Evolutionary conservation across 495 filamentous ascomycete genomes (phyloP), one percentile per base, ranked within the genome.

Genomic region (Penicillium salamii): DNA sequence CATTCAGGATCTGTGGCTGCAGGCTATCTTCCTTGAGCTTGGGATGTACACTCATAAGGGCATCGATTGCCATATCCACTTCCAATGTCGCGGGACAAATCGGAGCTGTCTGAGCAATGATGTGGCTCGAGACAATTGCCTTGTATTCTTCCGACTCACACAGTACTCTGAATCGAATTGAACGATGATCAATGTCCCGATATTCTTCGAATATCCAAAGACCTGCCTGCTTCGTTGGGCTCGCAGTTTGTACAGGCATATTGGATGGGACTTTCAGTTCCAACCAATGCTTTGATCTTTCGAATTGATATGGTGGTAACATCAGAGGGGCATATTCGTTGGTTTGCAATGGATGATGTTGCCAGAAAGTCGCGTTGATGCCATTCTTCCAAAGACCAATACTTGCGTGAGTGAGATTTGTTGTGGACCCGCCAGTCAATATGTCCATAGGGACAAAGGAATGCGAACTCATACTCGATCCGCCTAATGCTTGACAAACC

Each of bases 291-390:
- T 52, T 29, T 0, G 64, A 51, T 50, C 71, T 71, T 24, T 78
- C 75, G 35, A 81, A 83, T 47, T 79, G 73, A 39, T 80, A 81
- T 3, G 78, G 71, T 11, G 79, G 79, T 0, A 83, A 66, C 1
- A 63, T 42, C n/a, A 79, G 3, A 5, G 26, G 34, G 3, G 44
- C 14, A 47, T 75, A 76, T 3, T 69, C 49, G 13, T 48, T 34
- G 2, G 50, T 74, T 56, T 78, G 77, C 0, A 36, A 44, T 0
- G 14, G 31, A 48, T 78, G 71, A 33, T 74, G 69, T 0, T 62
- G 49, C 80, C 79, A 84, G 64, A 74, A 78, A 13, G 49, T 21
- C 1, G 63, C 61, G 0, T 50, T 50, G 0, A 70, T 29, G 0
- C 77, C 74, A 0, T 54, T 54, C 42, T 71, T 73, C 79, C 80